Conservation (phyloP, 176 grass and related monocot genomes). For the Avena atlantica region DNA sequence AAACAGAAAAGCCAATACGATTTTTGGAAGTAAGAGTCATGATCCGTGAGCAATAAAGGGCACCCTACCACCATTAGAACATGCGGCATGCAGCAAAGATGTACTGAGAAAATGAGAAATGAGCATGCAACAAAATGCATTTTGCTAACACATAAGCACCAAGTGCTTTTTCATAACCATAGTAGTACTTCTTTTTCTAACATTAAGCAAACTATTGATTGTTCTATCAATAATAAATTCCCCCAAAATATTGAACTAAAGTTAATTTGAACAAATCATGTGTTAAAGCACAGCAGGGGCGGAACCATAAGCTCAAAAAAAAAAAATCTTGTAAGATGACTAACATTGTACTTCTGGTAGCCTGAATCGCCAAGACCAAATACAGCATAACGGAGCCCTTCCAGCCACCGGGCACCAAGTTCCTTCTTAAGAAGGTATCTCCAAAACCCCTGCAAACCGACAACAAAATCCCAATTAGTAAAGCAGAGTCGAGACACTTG, state of each 20-base stretch:
- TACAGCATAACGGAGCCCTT: slow-evolving; percentile 68
- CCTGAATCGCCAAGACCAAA: slow-evolving; percentile 94
- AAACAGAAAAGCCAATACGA: slow-evolving; percentile 6
- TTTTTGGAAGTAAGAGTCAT: slow-evolving; percentile 27
- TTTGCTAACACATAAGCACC: not conserved
- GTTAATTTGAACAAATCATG: not conserved
- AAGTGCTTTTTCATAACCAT: not conserved
- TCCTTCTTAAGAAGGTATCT: slow-evolving; percentile 68
- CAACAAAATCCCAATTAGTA: slow-evolving; percentile 19
- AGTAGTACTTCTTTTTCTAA: not conserved
- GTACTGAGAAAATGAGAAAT: slow-evolving; percentile 5
- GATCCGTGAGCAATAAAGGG: not conserved
- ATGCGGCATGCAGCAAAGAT: not conserved
- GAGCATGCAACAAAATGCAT: slow-evolving; percentile 3
- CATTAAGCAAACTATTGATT: not conserved
- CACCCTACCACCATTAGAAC: not conserved
- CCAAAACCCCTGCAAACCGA: slow-evolving; percentile 69
- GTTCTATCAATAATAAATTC: not conserved
- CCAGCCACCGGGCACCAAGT: slow-evolving; percentile 58
- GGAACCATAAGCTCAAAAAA: slow-evolving; percentile 18
- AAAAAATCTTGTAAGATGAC: not conserved
- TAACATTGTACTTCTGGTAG: slow-evolving; percentile 96
- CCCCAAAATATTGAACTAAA: not conserved
- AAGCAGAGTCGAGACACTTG: not conserved
- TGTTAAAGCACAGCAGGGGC: not conserved